Base-by-base conservation (phyloP, 176 grass and related monocot species). In the Eleusine indica region DNA sequence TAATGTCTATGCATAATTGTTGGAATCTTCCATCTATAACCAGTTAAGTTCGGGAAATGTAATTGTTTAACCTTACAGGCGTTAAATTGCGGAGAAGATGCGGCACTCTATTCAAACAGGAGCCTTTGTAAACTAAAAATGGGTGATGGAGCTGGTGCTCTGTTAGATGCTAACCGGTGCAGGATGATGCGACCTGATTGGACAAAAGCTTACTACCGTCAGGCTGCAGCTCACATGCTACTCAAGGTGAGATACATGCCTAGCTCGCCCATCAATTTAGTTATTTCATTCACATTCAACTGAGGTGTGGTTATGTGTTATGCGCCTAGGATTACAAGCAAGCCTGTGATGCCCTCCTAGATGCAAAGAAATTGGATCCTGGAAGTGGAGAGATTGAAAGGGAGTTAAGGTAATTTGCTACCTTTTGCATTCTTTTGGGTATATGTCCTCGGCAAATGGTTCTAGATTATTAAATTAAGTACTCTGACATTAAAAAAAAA, bases 21-120 rank as follows among this genome's bases (percentile, higher is more conserved):
- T 80, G 56, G 9, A 70, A 71, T 12, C 21, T 44, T 44, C 4
- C 51, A 53, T 53, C 4, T 17, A 15, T 35, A 67, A 37, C 3
- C 64, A 39, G 39, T 22, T 68, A 21, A 53, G 18, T 1, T 68
- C 22, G 17, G 41, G 16, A 71, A 57, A 35, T n/a, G 6, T 73
- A 38, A 73, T 21, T 82, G 16, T 16, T 47, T 73, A 62, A 69
- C 65, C 25, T 78, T 11, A 38, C 74, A 87, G 85, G 85, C 30
- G 16, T 38, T 87, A 67, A 19, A 6, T 37, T 21, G 60, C 41
- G 63, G 4, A 82, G 35, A 48, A 29, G 78, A 82, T 38, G 76
- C 86, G 46, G 28, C 57, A 16, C 2, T 91, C n/a, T 86, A 85
- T 56, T 76, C 86, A 60, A 91, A 91, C 67, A 88, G 86, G 70